Evolutionary conservation across 176 grass and related monocot species (phyloP), one percentile per base, ranked within the genome.

Genomic region (Pontederia crassipes): DNA sequence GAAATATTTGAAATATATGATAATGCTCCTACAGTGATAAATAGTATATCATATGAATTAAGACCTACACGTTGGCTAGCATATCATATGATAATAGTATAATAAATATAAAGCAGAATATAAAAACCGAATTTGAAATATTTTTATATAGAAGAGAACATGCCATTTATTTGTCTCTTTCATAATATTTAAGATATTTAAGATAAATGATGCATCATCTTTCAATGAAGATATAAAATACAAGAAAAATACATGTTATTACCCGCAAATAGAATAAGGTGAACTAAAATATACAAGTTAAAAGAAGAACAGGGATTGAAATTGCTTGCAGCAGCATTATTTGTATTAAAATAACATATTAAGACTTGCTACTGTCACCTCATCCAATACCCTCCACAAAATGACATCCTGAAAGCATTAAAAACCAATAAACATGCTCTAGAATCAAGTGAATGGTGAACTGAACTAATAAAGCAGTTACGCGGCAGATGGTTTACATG

Each of bases 221-320:
- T 95, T 95, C 24, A 95, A 69, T 57, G 86, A 81, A 61, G 90
- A 89, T 69, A 95, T 84, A 72, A 95, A 74, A 86, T 95, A 76
- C 70, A 86, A 11, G 59, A 53, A 69, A 75, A 81, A 24, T 40
- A 76, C 45, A 64, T 51, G 69, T 46, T 56, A 54, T 64, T 52
- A 78, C 70, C 61, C 58, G 17, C 58, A 65, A 59, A 72, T 24
- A 75, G 35, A 7, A 32, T 17, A 12, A 54, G n/a, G 12, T 16
- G 5, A 54, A 5, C 65, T 59, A 52, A 51, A 66, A 77, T 61
- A 58, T 51, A 24, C 20, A 59, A 51, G 26, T 13, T 67, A 32
- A 75, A 32, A 32, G 67, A 17, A 55, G 11, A 60, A 82, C 65
- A 45, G 74, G 12, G 46, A 68, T 11, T 29, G 72, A 12, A 68